A percentile compares a stretch with the other conserved stretches of the same genome.
phyloP scores from a whole-genome alignment of 495 filamentous ascomycete species.

The Neurospora sp. region DNA sequence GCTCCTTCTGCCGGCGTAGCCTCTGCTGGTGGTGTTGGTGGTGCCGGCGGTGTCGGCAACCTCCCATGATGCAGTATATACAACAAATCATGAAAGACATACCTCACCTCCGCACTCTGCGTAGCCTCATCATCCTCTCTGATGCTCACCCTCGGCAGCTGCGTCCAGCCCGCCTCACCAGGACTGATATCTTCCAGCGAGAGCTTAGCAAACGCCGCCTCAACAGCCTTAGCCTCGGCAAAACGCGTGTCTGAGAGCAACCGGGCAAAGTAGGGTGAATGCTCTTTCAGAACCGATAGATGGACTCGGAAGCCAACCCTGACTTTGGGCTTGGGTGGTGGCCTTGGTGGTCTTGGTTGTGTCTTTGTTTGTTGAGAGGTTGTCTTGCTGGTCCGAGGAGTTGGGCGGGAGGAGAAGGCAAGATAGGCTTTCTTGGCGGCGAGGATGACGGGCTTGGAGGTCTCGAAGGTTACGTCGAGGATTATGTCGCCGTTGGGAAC shows the following conservation, averaged over 20 bases:
- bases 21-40: neutral
- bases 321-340: conserved; percentile 19
- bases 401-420: neutral
- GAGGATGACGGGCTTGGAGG: conserved; percentile 19
- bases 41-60: neutral
- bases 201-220: conserved; percentile 31
- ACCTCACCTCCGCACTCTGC: conserved; percentile 34
- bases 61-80: conserved; percentile 38
- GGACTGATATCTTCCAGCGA: conserved; percentile 31
- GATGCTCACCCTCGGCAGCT: conserved; percentile 45
- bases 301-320: conserved; percentile 30
- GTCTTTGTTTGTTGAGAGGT: no score
- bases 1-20: conserved; percentile 10
- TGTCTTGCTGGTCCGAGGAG: conserved; percentile 5
- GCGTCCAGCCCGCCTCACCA: conserved; percentile 30
- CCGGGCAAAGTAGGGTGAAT: conserved; percentile 50
- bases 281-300: conserved; percentile 26
- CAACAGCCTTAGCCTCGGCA: conserved; percentile 38
- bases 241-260: conserved; percentile 43
- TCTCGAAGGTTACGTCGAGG: conserved; percentile 44
- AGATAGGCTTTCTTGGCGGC: neutral
- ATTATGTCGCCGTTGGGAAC: conserved; percentile 44
- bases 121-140: conserved; percentile 50
- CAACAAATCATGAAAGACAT: conserved; percentile 46
- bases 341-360: conserved; percentile 8